Evolutionary conservation across 1,139 yeast genomes (phyloP).

Genomic region (Yamadazyma taylorii): DNA sequence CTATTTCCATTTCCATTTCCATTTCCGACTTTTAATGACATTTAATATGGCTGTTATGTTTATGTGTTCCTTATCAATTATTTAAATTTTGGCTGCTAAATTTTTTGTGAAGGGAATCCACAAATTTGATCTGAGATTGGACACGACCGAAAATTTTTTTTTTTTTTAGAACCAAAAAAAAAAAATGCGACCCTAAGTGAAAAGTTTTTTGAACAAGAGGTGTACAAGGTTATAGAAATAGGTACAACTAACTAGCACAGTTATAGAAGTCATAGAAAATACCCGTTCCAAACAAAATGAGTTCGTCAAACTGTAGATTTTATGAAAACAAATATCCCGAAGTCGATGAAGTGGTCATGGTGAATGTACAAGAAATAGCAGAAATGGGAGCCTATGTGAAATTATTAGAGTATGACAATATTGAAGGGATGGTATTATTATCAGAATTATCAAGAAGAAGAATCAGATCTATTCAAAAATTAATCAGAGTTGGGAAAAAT

Average conservation of each 20-base stretch:
- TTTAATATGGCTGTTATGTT: too few species aligned
- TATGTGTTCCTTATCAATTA: too few species aligned
- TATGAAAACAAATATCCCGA: conserved; percentile 98
- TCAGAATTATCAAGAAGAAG: conserved; percentile 98
- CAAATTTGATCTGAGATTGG: too few species aligned
- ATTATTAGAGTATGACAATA: conserved; percentile 92
- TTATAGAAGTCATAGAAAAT: too few species aligned
- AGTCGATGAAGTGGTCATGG: conserved; percentile 98
- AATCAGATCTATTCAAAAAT: conserved; percentile 94
- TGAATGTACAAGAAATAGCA: conserved; percentile 96
- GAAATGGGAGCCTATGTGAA: conserved; percentile 98
- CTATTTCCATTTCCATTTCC: too few species aligned
- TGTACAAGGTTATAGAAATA: too few species aligned
- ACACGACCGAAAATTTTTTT: not conserved
- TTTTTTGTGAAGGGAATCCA: too few species aligned
- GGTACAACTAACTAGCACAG: too few species aligned
- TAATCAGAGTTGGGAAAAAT: conserved; percentile 96
- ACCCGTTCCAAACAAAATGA: too few species aligned
- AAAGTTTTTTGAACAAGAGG: conserved; percentile 4
- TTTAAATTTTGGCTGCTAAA: too few species aligned
- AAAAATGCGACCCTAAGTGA: conserved; percentile 5
- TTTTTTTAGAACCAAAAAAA: too few species aligned
- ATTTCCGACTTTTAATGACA: too few species aligned
- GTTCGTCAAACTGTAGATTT: conserved; percentile 92
- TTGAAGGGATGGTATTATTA: conserved; percentile 96